Conservation (phyloP, 805 yeast genomes). For the Candida tibetensis region DNA sequence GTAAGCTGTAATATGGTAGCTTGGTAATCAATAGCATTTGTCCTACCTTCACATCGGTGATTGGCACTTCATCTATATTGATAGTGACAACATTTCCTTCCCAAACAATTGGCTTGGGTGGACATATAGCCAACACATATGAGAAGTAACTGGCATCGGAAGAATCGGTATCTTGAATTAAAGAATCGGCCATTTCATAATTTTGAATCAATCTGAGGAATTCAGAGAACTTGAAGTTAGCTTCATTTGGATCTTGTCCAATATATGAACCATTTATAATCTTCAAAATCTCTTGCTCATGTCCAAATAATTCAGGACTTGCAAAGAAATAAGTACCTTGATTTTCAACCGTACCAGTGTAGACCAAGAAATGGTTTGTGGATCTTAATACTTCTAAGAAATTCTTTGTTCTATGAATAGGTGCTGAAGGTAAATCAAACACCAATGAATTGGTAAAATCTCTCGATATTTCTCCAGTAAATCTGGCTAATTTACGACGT, state of each 20-base stretch:
- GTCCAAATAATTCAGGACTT: constrained; percentile 51
- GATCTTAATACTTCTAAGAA: constrained; percentile 59
- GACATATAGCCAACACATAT: constrained; percentile 70
- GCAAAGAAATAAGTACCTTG: constrained; percentile 82
- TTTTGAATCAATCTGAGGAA: constrained; percentile 14
- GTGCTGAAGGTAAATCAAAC: constrained; percentile 45
- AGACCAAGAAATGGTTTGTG: constrained; percentile 72
- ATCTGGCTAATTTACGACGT: constrained; percentile 79
- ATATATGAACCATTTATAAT: constrained; percentile 40
- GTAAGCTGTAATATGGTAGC: constrained; percentile 59
- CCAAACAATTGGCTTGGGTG: constrained; percentile 87
- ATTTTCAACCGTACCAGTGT: constrained; percentile 67
- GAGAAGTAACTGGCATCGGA: constrained; percentile 44
- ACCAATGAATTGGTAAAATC: constrained; percentile 72
- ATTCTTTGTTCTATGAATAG: constrained; percentile 42
- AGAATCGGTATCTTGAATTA: constrained; percentile 12
- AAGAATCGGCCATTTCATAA: neutral
- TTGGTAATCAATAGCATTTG: constrained; percentile 65
- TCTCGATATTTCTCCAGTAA: constrained; percentile 62
- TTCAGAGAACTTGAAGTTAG: constrained; percentile 25
- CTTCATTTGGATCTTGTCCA: constrained; percentile 33
- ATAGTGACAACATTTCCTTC: constrained; percentile 72
- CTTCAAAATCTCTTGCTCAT: constrained; percentile 36
- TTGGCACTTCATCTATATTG: constrained; percentile 44
- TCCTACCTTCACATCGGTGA: constrained; percentile 63